Evolutionary conservation across 2,329 filamentous ascomycete genomes (phyloP).

Genomic region (Ophiostoma novo-ulmi): DNA sequence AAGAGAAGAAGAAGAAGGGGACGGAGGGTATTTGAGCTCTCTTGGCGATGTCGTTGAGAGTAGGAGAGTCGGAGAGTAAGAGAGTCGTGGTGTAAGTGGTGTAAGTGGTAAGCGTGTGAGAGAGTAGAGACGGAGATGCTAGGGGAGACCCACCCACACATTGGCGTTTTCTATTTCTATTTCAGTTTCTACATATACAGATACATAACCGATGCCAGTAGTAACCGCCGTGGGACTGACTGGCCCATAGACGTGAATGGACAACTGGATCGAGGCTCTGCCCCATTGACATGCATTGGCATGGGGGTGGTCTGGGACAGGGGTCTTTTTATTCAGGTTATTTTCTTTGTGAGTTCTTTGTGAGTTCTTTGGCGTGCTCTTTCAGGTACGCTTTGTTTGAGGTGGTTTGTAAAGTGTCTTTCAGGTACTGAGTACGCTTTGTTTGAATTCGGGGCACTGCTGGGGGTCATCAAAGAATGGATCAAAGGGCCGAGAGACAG

Average conservation of each 20-base stretch:
- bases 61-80: background rate
- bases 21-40: slow-evolving; percentile 8
- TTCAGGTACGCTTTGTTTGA: background rate
- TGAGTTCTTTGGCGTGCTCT: background rate
- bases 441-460: background rate
- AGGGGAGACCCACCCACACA: background rate
- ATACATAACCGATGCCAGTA: background rate
- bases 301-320: slow-evolving; percentile 2
- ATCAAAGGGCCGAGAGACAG: background rate
- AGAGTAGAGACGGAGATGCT: slow-evolving; percentile 8
- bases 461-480: background rate
- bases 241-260: background rate
- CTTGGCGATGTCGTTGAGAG: background rate
- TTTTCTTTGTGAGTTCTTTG: background rate
- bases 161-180: background rate
- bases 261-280: slow-evolving; percentile 4
- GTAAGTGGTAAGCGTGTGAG: background rate
- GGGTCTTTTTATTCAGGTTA: slow-evolving; percentile 8
- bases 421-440: background rate
- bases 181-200: background rate
- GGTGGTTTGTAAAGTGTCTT: too few species aligned
- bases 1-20: background rate
- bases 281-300: slow-evolving; percentile 2
- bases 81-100: slow-evolving; percentile 8
- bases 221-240: slow-evolving; percentile 1